These are phyloP conservation scores for Ophiocordyceps robertsii DNA, from an alignment of 2,329 filamentous ascomycete species.

Conservation along the genomic window DNA sequence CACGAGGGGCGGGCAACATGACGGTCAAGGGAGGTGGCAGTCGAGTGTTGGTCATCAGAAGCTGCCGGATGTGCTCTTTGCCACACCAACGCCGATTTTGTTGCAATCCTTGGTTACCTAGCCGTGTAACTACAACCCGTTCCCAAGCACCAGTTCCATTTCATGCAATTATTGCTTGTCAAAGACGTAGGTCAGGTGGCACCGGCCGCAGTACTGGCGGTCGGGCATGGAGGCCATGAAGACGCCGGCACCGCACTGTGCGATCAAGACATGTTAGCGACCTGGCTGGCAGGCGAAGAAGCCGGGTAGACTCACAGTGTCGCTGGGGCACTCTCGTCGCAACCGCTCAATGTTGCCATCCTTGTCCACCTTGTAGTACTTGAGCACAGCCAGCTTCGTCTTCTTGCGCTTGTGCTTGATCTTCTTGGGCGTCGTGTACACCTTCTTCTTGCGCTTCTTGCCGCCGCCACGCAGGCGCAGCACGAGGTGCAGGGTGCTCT, in stretches of 20 bases:
- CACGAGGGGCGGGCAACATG: too few species aligned
- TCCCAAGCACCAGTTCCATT: slow-evolving; percentile 13
- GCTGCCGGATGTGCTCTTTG: slow-evolving; percentile 22
- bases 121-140: slow-evolving; percentile 15
- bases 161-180: slow-evolving; percentile 44
- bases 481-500: slow-evolving; percentile 95
- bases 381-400: slow-evolving; percentile 99
- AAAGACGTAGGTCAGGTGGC: slow-evolving; percentile 62
- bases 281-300: background rate
- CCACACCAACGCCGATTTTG: slow-evolving; percentile 28
- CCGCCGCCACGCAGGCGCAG: slow-evolving; percentile 95
- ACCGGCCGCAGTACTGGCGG: slow-evolving; percentile 86
- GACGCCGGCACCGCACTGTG: slow-evolving; percentile 94
- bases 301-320: slow-evolving; percentile 51
- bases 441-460: slow-evolving; percentile 99
- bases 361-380: slow-evolving; percentile 99
- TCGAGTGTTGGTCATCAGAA: slow-evolving; percentile 21
- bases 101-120: slow-evolving; percentile 16
- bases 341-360: slow-evolving; percentile 99
- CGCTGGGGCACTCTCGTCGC: slow-evolving; percentile 88
- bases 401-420: slow-evolving; percentile 99
- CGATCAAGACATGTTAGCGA: background rate
- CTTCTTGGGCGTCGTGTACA: slow-evolving; percentile 99
- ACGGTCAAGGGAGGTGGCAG: background rate
- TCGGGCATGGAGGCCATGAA: slow-evolving; percentile 99